Evolutionary conservation across 1,139 yeast genomes (phyloP), one percentile per base, ranked within the genome.

Genomic region (Pichia sp.): DNA sequence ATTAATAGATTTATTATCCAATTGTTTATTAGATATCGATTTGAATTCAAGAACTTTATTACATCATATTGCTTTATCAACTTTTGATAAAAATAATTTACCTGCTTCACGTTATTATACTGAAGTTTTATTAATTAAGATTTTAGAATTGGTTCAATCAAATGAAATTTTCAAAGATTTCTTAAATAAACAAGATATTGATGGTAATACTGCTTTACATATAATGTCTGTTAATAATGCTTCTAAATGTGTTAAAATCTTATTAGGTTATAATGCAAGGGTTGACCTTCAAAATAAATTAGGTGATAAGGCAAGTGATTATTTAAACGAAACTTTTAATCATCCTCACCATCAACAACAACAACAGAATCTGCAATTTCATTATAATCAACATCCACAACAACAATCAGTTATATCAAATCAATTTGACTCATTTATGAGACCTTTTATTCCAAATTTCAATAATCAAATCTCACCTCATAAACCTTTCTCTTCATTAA

Each of bases 131-230:
- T 67, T 89, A 47, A 79, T 84, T 3, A 84, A 81, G 55, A 65
- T 86, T 25, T 69, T 78, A 17, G 91, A 84, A 56, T 51, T 51
- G 14, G 65, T 71, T 19, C 72, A 74, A 38, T 69, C 78, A 3
- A 61, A 64, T 49, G 74, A 71, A 39, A 61, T 74, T 31, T 63
- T 77, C 12, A 66, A 85, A 38, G 83, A 86, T 55, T 78, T 85
- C 52, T 66, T 86, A 36, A 84, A 88, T 58, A 77, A 78, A 41
- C 93, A 83, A 52, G 96, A 91, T 59, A 62, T 67, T 23, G 78
- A 81, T 51, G 97, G 97, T 1, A 86, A 89, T 57, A 84, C 96
- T 0, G 95, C 95, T 0, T 67, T 88, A 43, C 95, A 89, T 54
- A 72, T 89, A 35, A 82, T 91, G 23, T 84, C 94, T 1, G 74